phyloP scores from a whole-genome alignment of 2,329 filamentous ascomycete genomes.

The Hymenoscyphus infarciens region DNA sequence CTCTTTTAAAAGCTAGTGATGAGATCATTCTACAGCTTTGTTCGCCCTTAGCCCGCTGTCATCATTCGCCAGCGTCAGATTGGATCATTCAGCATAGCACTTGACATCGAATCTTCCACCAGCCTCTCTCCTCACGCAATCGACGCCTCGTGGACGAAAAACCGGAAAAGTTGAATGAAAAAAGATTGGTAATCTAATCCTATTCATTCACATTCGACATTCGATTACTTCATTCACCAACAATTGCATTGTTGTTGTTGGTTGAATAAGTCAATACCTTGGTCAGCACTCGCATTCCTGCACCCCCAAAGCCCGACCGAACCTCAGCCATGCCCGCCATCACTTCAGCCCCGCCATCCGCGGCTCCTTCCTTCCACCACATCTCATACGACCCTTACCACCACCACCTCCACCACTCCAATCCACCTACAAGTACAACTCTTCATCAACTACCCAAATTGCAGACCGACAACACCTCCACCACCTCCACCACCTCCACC shows the following conservation, averaged over 20 bases:
- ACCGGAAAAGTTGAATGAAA: background rate
- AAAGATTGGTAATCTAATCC: background rate
- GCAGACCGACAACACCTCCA: slow-evolving; percentile 14
- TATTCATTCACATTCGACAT: background rate
- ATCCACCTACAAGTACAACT: slow-evolving; percentile 9
- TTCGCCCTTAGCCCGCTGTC: background rate
- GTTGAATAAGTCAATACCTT: background rate
- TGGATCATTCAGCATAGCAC: background rate
- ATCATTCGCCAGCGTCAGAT: slow-evolving; percentile 1
- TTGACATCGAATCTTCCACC: background rate
- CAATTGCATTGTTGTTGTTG: background rate
- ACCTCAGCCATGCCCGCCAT: background rate
- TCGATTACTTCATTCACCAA: background rate
- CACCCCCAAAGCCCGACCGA: background rate
- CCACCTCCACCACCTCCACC: slow-evolving; percentile 15
- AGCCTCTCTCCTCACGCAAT: background rate
- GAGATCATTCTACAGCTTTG: background rate
- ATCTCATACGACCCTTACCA: slow-evolving; percentile 13
- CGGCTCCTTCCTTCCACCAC: slow-evolving; percentile 8
- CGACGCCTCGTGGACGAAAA: background rate
- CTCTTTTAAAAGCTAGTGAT: background rate
- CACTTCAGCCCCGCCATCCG: slow-evolving; percentile 6
- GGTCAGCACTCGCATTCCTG: background rate
- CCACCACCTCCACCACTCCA: background rate
- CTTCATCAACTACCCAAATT: slow-evolving; percentile 12